These are phyloP conservation scores for Pleurotus giganteus DNA, from an alignment of 768 basidiomycete genomes.

Conservation along the genomic window DNA sequence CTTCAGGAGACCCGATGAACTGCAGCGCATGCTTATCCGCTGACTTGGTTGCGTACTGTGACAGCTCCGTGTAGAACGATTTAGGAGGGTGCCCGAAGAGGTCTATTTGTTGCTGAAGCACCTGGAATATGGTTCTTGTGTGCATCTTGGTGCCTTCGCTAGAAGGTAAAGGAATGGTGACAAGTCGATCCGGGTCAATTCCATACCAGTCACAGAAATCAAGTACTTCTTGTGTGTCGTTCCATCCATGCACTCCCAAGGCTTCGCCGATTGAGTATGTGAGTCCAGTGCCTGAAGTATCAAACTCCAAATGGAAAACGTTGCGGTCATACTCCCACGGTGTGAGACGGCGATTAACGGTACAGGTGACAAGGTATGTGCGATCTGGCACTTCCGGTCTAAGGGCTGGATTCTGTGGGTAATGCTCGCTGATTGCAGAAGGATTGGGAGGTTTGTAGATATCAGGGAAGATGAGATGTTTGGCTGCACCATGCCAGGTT, in stretches of 20 bases:
- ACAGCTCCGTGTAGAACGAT: slow-evolving; percentile 89
- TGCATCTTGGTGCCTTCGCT: slow-evolving; percentile 66
- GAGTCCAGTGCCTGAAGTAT: slow-evolving; percentile 87
- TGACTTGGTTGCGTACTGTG: slow-evolving; percentile 65
- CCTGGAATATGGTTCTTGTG: slow-evolving; percentile 93
- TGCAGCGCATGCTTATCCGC: slow-evolving; percentile 78
- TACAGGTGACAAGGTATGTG: slow-evolving; percentile 91
- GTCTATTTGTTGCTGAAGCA: slow-evolving; percentile 94
- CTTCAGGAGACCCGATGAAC: slow-evolving; percentile 94
- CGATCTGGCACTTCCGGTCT: slow-evolving; percentile 87
- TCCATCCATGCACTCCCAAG: slow-evolving; percentile 97
- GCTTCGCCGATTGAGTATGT: slow-evolving; percentile 97
- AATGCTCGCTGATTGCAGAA: slow-evolving; percentile 33
- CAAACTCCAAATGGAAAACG: slow-evolving; percentile 98
- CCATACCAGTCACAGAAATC: slow-evolving; percentile 95
- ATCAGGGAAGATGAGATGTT: slow-evolving; percentile 85
- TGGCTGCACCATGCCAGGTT: slow-evolving; percentile 85
- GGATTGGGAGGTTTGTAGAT: slow-evolving; percentile 60
- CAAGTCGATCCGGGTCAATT: slow-evolving; percentile 71
- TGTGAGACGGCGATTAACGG: slow-evolving; percentile 92
- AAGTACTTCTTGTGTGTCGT: slow-evolving; percentile 82
- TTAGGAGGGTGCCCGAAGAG: slow-evolving; percentile 96
- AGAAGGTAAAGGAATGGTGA: slow-evolving; percentile 75
- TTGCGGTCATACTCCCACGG: slow-evolving; percentile 96
- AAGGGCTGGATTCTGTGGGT: slow-evolving; percentile 62